Percentiles rank a stretch among this genome's conserved stretches.
These are phyloP conservation scores for Aquilaria agallochum DNA, from an alignment of 441 rosid genomes.

Conservation along the genomic window DNA sequence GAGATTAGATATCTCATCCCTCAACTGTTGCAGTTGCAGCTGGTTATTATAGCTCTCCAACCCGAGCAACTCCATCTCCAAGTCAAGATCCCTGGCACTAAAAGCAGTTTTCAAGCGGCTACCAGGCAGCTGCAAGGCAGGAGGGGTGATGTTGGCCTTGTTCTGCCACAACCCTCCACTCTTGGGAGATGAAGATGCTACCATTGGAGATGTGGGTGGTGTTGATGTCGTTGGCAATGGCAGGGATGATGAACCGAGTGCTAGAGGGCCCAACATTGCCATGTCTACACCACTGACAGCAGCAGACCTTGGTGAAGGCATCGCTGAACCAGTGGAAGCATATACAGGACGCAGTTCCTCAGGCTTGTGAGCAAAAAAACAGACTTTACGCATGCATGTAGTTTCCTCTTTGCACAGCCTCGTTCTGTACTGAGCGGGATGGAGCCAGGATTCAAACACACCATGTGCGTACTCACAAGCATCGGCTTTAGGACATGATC, in stretches of 20 bases:
- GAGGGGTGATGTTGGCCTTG: conserved; percentile 63
- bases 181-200: conserved; percentile 68
- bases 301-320: conserved; percentile 78
- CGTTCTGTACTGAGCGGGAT: conserved; percentile 94
- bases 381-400: conserved; percentile 78
- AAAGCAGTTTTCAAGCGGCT: conserved; percentile 77
- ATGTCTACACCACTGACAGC: conserved; percentile 49
- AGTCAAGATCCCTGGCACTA: conserved; percentile 68
- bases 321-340: conserved; percentile 87
- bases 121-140: conserved; percentile 72
- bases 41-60: conserved; percentile 37
- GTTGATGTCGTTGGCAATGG: conserved; percentile 55
- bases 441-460: conserved; percentile 94
- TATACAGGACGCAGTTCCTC: conserved; percentile 88
- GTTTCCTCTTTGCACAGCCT: conserved; percentile 95
- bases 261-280: conserved; percentile 46
- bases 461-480: conserved; percentile 94
- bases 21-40: conserved; percentile 36
- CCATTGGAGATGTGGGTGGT: conserved; percentile 76
- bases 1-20: conserved; percentile 53
- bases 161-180: conserved; percentile 68
- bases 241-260: conserved; percentile 50
- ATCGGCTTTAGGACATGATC: conserved; percentile 81
- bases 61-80: conserved; percentile 62
- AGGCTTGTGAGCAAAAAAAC: conserved; percentile 88